Evolutionary conservation across 371 early-diverging fungal species (phyloP), one percentile per base, ranked within the genome.

Genomic region (Gilbertella persicaria): DNA sequence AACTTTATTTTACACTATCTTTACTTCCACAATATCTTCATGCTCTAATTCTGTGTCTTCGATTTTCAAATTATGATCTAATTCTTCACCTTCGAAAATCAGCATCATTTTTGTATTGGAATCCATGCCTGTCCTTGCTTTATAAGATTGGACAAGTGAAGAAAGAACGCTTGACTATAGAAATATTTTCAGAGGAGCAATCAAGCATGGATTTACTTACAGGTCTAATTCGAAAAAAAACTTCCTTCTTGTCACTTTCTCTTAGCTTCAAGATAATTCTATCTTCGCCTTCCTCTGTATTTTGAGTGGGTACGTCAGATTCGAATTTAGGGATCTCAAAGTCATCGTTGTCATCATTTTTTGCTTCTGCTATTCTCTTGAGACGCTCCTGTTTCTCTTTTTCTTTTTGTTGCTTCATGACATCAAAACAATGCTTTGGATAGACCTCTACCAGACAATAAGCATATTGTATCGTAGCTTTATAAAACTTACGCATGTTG

Each of bases 11-110:
- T n/a, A n/a, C n/a, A 4, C 20, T 44, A 19, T 45, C 17, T 45
- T 25, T 24, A 70, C 77, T 21, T 70, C 67, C 2, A 73, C n/a
- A 36, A 76, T 47, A 53, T 73, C 73, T 43, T 73, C 59, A 37
- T 70, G 61, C 43, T 76, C 77, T 38, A 73, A 47, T 8, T 73
- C 73, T 0, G 64, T 65, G 6, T 71, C 67, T 43, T 62, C 58
- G 8, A 76, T 48, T 2, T 51, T 55, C 14, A 37, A 33, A 26
- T 59, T 44, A 8, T 46, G 48, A 37, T 57, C 54, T 26, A 73
- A 36, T 13, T 23, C 53, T 33, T 71, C 73, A n/a, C 71, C 73
- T 50, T 67, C 73, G 52, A 71, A 69, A 9, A 57, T 65, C 8
- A 71, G 44, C 3, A 37, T 42, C 25, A 73, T 41, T 9, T 65